Base-by-base conservation (phyloP, 148 eudicot species). In the Chenopodium album region DNA sequence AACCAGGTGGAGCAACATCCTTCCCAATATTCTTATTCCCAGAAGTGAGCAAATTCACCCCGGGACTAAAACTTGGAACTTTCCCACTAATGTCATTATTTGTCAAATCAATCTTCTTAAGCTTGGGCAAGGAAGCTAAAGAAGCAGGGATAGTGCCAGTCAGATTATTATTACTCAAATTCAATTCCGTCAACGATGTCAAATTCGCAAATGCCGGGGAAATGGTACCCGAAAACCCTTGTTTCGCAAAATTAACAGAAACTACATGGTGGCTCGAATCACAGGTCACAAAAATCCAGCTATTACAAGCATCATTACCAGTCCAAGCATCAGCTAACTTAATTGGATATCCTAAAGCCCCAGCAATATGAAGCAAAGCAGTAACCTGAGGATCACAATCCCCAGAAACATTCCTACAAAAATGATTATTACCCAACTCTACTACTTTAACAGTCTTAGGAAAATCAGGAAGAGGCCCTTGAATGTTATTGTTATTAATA, bases 351-450 rank as follows among this genome's bases (percentile, higher is more conserved):
- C 90, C 90, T 0, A 91, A 52, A 6, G 67, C 89, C 63, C 62
- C 82, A 9, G 92, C 92, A 63, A 88, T 79, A 8, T 75, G 78
- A 9, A 91, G 78, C 71, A 91, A 78, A 5, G 83, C 17, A 28
- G 74, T 79, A 65, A 91, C 94, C 76, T 88, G 93, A 0, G 79
- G 82, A 84, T 91, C 91, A 79, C 92, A 90, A 16, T 85, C 88
- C n/a, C 89, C 89, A 0, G 86, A 62, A 44, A 63, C 68, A 50
- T 26, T 17, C 66, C 47, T 66, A 79, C 92, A 90, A 17, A 90
- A 90, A 12, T 84, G 85, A 34, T 88, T 72, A 2, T 46, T 84
- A n/a, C 86, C 87, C 9, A 89, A 20, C 0, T 5, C n/a, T 1
- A 75, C 84, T 0, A 11, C 17, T 26, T 20, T 7, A 20, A 84